Evolutionary conservation across 768 basidiomycete genomes (phyloP).

Genomic region (Termitomyces sp.): DNA sequence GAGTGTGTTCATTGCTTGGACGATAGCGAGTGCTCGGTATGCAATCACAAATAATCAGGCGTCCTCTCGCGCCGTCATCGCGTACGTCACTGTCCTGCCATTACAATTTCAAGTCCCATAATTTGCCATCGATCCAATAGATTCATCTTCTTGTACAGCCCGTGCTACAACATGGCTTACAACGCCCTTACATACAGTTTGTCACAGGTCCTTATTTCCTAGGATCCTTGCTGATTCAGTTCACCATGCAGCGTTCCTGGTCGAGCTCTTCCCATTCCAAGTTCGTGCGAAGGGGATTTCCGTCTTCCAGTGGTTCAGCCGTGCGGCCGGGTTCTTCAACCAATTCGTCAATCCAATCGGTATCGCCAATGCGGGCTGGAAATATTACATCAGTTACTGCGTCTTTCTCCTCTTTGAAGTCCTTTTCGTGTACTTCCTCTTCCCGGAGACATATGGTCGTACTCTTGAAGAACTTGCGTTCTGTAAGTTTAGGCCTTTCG

Average conservation of each 20-base stretch:
- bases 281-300: slow-evolving; percentile 59
- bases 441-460: slow-evolving; percentile 55
- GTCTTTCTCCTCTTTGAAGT: slow-evolving; percentile 52
- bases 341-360: slow-evolving; percentile 66
- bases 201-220: slow-evolving; percentile 22
- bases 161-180: slow-evolving; percentile 52
- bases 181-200: slow-evolving; percentile 54
- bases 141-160: slow-evolving; percentile 56
- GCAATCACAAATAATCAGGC: slow-evolving; percentile 35
- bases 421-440: slow-evolving; percentile 55
- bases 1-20: slow-evolving; percentile 52
- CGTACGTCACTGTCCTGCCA: slow-evolving; percentile 26
- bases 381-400: slow-evolving; percentile 55
- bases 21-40: slow-evolving; percentile 49
- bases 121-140: slow-evolving; percentile 20
- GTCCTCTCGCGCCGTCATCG: slow-evolving; percentile 48
- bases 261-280: slow-evolving; percentile 67
- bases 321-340: slow-evolving; percentile 58
- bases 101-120: background rate
- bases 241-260: slow-evolving; percentile 48
- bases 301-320: slow-evolving; percentile 56
- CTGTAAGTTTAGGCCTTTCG: slow-evolving; percentile 31
- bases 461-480: slow-evolving; percentile 60
- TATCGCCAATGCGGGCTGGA: slow-evolving; percentile 55
- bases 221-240: slow-evolving; percentile 18